These are phyloP conservation scores for Teunomyces barrocoloradensis DNA, from an alignment of 805 yeast genomes.

Conservation along the genomic window DNA sequence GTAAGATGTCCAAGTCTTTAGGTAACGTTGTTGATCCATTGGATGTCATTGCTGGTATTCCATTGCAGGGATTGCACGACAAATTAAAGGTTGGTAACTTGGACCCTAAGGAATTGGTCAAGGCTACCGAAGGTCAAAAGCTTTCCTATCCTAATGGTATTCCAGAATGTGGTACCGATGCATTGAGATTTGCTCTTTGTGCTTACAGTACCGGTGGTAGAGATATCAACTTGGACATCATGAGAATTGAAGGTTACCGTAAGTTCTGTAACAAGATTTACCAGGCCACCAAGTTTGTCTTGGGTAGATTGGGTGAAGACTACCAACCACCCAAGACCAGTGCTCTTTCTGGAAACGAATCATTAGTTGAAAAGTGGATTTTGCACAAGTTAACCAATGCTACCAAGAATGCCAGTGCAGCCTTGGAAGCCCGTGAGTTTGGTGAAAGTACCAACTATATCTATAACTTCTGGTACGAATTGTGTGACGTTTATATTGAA, in stretches of 20 bases:
- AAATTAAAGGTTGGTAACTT: slow-evolving; percentile 79
- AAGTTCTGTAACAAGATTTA: slow-evolving; percentile 99
- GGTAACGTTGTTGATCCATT: slow-evolving; percentile 97
- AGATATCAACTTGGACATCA: slow-evolving; percentile 92
- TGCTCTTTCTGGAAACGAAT: slow-evolving; percentile 70
- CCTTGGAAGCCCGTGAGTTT: slow-evolving; percentile 84
- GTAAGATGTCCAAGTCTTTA: slow-evolving; percentile 96
- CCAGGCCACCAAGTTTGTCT: slow-evolving; percentile 96
- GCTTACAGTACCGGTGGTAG: slow-evolving; percentile 99
- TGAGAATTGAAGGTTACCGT: slow-evolving; percentile 98
- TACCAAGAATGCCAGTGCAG: slow-evolving; percentile 58
- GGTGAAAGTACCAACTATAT: slow-evolving; percentile 81
- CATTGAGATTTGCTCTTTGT: slow-evolving; percentile 95
- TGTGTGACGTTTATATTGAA: slow-evolving; percentile 98
- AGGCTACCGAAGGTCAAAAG: slow-evolving; percentile 84
- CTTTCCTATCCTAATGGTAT: slow-evolving; percentile 93
- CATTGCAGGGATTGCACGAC: slow-evolving; percentile 74
- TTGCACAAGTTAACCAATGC: slow-evolving; percentile 78
- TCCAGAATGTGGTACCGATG: slow-evolving; percentile 99
- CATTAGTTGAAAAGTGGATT: slow-evolving; percentile 96
- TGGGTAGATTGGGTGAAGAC: slow-evolving; percentile 88
- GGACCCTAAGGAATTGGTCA: slow-evolving; percentile 83
- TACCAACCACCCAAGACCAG: slow-evolving; percentile 74
- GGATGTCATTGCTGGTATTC: slow-evolving; percentile 88
- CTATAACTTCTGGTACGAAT: slow-evolving; percentile 93